These are phyloP conservation scores for Linnemannia exigua DNA, from an alignment of 192 early-diverging fungal species.

Conservation along the genomic window DNA sequence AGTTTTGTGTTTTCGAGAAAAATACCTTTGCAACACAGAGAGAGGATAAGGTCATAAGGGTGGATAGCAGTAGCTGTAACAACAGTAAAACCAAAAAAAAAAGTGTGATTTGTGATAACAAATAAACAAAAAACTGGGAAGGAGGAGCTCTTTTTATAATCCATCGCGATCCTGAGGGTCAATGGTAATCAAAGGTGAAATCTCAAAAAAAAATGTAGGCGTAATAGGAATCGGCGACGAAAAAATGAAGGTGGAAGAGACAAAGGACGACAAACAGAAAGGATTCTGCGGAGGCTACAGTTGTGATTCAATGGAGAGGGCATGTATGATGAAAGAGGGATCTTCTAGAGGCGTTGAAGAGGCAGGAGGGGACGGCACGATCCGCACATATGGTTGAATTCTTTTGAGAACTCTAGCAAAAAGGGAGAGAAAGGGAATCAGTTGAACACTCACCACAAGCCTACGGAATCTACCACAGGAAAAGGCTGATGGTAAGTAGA, in stretches of 20 bases:
- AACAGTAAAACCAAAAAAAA: background rate
- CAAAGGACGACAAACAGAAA: background rate
- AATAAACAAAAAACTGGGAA: background rate
- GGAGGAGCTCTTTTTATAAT: background rate
- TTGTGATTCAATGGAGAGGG: background rate
- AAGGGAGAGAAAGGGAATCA: background rate
- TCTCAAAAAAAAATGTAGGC: background rate
- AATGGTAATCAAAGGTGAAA: background rate
- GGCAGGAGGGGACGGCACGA: background rate
- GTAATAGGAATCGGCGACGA: background rate
- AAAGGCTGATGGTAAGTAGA: background rate
- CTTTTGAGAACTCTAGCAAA: background rate
- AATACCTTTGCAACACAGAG: no score
- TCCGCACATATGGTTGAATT: background rate
- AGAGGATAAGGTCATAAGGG: background rate
- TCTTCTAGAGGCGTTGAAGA: background rate
- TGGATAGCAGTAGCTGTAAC: no score
- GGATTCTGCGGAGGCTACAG: background rate
- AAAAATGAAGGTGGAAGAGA: background rate
- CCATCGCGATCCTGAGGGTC: no score
- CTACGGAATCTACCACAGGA: background rate
- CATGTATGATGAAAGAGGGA: background rate
- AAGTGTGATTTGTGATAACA: slow-evolving; percentile 1
- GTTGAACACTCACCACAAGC: background rate
- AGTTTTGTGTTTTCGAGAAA: no score